Evolutionary conservation across 805 yeast species (phyloP).

Genomic region (Lipomyces japonicus): DNA sequence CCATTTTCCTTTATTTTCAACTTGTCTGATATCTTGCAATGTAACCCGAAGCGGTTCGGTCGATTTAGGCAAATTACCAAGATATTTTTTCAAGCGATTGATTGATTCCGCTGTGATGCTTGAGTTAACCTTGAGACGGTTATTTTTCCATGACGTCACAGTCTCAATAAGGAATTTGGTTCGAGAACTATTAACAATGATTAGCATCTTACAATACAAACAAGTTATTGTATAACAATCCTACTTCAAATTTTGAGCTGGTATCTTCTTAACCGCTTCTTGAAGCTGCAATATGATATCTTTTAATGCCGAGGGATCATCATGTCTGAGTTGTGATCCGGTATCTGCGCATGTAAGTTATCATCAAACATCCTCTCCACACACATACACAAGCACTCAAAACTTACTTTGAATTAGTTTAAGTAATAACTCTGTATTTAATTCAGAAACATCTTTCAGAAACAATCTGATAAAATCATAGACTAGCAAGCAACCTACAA

Average conservation of each 20-base stretch:
- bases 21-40: conserved; percentile 71
- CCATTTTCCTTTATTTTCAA: conserved; percentile 90
- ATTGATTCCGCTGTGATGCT: conserved; percentile 47
- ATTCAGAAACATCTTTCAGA: conserved; percentile 58
- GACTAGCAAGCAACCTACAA: conserved; percentile 66
- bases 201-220: too few relatives aligned
- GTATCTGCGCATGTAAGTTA: conserved; percentile 39
- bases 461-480: conserved; percentile 65
- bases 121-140: conserved; percentile 54
- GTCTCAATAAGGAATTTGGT: conserved; percentile 81
- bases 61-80: conserved; percentile 48
- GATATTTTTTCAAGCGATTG: conserved; percentile 58
- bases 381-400: background rate
- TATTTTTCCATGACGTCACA: conserved; percentile 78
- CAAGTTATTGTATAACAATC: background rate
- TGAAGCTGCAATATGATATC: conserved; percentile 66
- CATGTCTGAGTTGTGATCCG: conserved; percentile 82
- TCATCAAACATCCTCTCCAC: background rate
- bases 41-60: conserved; percentile 79
- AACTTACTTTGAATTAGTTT: conserved; percentile 53
- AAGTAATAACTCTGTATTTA: conserved; percentile 71
- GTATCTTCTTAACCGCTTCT: conserved; percentile 42
- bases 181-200: conserved; percentile 49
- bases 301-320: conserved; percentile 82
- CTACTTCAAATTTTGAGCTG: conserved; percentile 17